Evolutionary conservation across 805 yeast genomes (phyloP).

Genomic region (Zygotorulaspora chibaensis): DNA sequence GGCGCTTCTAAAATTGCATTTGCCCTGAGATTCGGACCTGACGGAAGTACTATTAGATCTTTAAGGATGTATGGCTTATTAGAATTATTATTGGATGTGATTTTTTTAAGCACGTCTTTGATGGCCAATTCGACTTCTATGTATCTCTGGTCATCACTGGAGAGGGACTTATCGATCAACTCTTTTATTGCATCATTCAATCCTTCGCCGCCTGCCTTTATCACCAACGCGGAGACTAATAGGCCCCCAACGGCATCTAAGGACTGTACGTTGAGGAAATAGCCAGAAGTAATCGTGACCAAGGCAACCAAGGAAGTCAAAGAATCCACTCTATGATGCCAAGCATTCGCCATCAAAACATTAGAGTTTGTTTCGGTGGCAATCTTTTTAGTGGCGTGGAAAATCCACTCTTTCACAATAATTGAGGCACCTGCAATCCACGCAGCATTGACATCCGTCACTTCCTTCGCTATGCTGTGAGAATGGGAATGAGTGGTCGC

Average conservation of each 20-base stretch:
- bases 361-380: slow-evolving; percentile 78
- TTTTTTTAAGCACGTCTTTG: slow-evolving; percentile 31
- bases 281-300: slow-evolving; percentile 81
- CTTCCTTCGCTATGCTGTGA: slow-evolving; percentile 36
- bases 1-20: slow-evolving; percentile 38
- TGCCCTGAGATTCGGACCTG: slow-evolving; percentile 53
- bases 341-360: slow-evolving; percentile 92
- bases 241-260: slow-evolving; percentile 91
- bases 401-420: slow-evolving; percentile 82
- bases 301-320: slow-evolving; percentile 88
- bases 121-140: slow-evolving; percentile 40
- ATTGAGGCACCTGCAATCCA: slow-evolving; percentile 93
- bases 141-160: slow-evolving; percentile 48
- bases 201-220: slow-evolving; percentile 80
- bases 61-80: slow-evolving; percentile 37
- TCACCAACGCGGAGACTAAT: slow-evolving; percentile 73
- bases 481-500: slow-evolving; percentile 37
- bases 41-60: slow-evolving; percentile 45
- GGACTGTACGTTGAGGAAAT: slow-evolving; percentile 72
- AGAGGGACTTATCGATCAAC: slow-evolving; percentile 68
- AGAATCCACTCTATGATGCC: slow-evolving; percentile 97
- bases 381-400: slow-evolving; percentile 72
- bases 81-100: slow-evolving; percentile 42
- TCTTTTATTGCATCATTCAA: slow-evolving; percentile 67
- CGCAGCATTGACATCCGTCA: slow-evolving; percentile 83